Evolutionary conservation across 371 early-diverging fungal species (phyloP).

Genomic region (Mucor irregularis): DNA sequence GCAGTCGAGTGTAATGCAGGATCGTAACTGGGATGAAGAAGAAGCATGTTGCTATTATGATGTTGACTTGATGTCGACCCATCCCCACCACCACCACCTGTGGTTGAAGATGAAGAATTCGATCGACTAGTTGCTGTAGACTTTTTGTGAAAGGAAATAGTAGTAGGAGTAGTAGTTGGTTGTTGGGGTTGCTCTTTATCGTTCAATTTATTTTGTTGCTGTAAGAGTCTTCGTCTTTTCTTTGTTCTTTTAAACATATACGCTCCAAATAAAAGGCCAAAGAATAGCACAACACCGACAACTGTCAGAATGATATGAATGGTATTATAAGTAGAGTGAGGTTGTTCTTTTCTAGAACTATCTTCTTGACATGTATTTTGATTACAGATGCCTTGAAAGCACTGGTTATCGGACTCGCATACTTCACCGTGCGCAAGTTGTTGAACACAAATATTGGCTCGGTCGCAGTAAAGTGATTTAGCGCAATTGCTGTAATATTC

Average conservation of each 20-base stretch:
- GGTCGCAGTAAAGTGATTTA: slow-evolving; percentile 1
- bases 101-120: not conserved
- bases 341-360: not conserved
- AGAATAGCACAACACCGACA: slow-evolving; percentile 3
- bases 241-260: slow-evolving; percentile 6
- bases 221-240: not conserved
- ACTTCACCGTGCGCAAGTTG: slow-evolving; percentile 2
- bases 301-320: slow-evolving; percentile 11
- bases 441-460: slow-evolving; percentile 4
- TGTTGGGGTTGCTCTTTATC: not conserved
- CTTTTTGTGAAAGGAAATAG: too few species aligned
- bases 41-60: not conserved
- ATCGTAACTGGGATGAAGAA: slow-evolving; percentile 11
- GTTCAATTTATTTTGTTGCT: too few species aligned
- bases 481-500: slow-evolving; percentile 17
- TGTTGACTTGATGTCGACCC: not conserved
- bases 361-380: slow-evolving; percentile 4
- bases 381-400: slow-evolving; percentile 7
- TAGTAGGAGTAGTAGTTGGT: not conserved
- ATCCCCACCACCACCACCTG: too few species aligned
- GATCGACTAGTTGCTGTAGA: not conserved
- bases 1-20: too few species aligned
- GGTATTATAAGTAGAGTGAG: slow-evolving; percentile 1
- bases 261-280: not conserved
- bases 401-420: slow-evolving; percentile 21